Evolutionary conservation across 768 basidiomycete genomes (phyloP).

Genomic region (Mycena galopus): DNA sequence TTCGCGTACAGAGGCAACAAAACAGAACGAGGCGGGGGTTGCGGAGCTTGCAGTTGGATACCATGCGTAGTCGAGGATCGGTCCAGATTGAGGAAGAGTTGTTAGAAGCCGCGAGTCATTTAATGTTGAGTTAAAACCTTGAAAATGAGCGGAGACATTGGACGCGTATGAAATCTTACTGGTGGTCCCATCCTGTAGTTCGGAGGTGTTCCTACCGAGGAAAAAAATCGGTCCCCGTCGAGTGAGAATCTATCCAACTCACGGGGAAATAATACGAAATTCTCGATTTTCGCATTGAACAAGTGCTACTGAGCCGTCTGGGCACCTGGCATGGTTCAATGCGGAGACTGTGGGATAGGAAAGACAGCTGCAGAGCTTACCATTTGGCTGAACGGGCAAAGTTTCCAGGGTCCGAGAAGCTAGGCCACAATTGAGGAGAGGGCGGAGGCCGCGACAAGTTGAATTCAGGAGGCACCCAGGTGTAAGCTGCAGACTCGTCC

Average conservation of each 20-base stretch:
- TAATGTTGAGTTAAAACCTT: not conserved
- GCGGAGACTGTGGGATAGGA: no score
- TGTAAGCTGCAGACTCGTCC: not conserved
- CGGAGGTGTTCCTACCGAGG: not conserved
- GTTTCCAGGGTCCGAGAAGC: constrained; percentile 51
- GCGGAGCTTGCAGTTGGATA: constrained; percentile 79
- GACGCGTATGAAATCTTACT: constrained; percentile 6
- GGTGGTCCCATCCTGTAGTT: not conserved
- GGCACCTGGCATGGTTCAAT: constrained; percentile 77
- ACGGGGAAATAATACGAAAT: constrained; percentile 70
- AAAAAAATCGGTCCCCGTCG: not conserved
- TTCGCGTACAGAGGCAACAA: constrained; percentile 86
- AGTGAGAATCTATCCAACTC: constrained; percentile 35
- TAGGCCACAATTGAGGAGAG: constrained; percentile 13
- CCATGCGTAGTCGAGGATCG: constrained; percentile 87
- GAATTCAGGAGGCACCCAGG: constrained; percentile 50
- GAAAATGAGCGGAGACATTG: not conserved
- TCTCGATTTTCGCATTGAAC: constrained; percentile 79
- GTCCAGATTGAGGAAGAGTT: constrained; percentile 66
- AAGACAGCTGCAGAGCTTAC: constrained; percentile 52
- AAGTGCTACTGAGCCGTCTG: constrained; percentile 79
- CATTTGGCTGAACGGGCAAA: constrained; percentile 71
- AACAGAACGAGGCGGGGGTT: constrained; percentile 81
- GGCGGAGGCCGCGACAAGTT: constrained; percentile 39
- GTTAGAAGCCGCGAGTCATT: not conserved